Evolutionary conservation across 31 red algal species (phyloP), one percentile per base, ranked within the genome.

Genomic region (Bonnemaisonia californica): DNA sequence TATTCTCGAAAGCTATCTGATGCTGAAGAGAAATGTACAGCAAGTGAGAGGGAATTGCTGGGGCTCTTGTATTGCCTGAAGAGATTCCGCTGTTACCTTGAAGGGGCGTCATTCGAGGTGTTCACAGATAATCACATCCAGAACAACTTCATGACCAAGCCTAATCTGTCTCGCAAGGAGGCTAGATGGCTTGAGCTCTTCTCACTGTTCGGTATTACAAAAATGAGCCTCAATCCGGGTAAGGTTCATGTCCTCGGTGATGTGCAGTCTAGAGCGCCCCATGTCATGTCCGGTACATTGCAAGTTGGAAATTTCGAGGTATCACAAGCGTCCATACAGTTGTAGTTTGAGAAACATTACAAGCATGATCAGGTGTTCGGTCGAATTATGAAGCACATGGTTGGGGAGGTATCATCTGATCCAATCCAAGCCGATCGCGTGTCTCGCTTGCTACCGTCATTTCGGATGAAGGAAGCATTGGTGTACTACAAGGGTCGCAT

Each of bases 191-290:
- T 69, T 2, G 64, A 69, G 22, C 3, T 69, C 4, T 35, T 69
- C 27, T 5, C 64, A 4, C 64, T 37, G 18, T 32, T 69, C 18
- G 64, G 64, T 8, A 69, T 69, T 35, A 5, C 2, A 33, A 7
- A 24, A 38, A 4, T 33, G 2, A 5, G 31, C 26, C 34, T 69
- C 4, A 33, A 32, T 3, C 27, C 27, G 4, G 64, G 64, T 4
- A 31, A 38, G 4, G 18, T 69, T 69, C 4, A 69, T 32, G 64
- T 69, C 39, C 39, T 69, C 5, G 64, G 64, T 37, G 64, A 69
- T 33, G 64, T 5, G 4, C 64, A 37, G 5, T 69, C 64, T 3
- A 3, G 64, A 22, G 4, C 64, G 19, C 64, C 64, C 2, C 8
- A 69, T 32, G 3, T 69, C 26, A 69, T 69, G 5, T 38, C 4